phyloP scores from a whole-genome alignment of 148 eudicot species.

The Chenopodium quinoa region DNA sequence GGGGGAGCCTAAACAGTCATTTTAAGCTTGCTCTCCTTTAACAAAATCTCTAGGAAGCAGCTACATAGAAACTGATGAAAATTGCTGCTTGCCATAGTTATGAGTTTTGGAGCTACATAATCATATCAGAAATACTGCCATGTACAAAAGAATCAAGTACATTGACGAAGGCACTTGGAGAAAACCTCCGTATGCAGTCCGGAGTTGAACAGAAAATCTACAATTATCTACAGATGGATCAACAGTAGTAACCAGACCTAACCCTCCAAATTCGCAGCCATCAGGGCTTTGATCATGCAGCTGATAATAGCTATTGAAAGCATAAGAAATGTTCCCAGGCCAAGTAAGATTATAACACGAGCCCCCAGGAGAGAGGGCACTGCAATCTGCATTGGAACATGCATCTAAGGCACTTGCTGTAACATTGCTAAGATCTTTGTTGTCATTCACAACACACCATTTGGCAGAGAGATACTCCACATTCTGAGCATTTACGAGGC shows the following conservation, averaged over 20 bases:
- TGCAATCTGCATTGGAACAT: conserved; percentile 70
- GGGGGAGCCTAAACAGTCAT: not conserved
- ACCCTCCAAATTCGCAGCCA: conserved; percentile 76
- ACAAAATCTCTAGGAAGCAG: not conserved
- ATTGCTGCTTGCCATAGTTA: conserved; percentile 12
- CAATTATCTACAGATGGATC: conserved; percentile 74
- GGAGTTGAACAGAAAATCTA: conserved; percentile 61
- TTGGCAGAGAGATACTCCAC: conserved; percentile 66
- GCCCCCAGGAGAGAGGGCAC: conserved; percentile 60
- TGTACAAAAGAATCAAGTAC: conserved; percentile 31
- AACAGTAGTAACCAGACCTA: conserved; percentile 86
- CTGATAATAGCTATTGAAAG: conserved; percentile 84
- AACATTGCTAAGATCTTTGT: conserved; percentile 59
- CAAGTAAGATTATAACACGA: conserved; percentile 77
- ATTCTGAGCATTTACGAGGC: conserved; percentile 60
- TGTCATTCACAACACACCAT: conserved; percentile 89
- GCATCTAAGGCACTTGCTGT: conserved; percentile 52
- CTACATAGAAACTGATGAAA: conserved; percentile 15
- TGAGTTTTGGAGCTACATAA: not conserved
- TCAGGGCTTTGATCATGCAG: conserved; percentile 69
- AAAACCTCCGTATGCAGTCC: conserved; percentile 38
- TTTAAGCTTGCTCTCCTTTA: too few relatives aligned
- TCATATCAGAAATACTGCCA: conserved; percentile 30
- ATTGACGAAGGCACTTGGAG: conserved; percentile 19
- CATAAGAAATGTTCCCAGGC: conserved; percentile 83